Conservation (phyloP, 2,329 filamentous ascomycete genomes). For the Parastagonospora avenae region DNA sequence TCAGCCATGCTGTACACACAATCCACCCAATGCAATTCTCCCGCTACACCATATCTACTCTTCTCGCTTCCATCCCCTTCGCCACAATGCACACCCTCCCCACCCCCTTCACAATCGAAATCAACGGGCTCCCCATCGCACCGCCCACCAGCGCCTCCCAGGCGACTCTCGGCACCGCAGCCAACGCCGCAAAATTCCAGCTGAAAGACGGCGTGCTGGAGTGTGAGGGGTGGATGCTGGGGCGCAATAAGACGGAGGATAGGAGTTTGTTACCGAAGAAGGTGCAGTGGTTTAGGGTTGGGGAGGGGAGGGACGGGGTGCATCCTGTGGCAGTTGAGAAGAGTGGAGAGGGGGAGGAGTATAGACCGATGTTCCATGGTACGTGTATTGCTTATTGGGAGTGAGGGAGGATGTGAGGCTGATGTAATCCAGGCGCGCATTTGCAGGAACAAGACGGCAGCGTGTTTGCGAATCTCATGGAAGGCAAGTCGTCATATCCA, state of each 20-base stretch:
- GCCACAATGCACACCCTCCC: constrained; percentile 27
- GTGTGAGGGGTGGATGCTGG: constrained; percentile 25
- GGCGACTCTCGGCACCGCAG: constrained; percentile 17
- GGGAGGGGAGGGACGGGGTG: constrained; percentile 4
- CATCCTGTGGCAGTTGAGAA: constrained; percentile 21
- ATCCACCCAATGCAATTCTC: not conserved
- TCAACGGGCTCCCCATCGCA: constrained; percentile 27
- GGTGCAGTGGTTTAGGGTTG: constrained; percentile 29
- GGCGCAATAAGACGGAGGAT: constrained; percentile 25
- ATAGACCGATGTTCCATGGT: constrained; percentile 25
- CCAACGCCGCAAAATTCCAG: constrained; percentile 28
- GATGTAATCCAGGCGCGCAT: constrained; percentile 4
- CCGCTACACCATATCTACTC: constrained; percentile 5
- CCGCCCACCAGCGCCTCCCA: constrained; percentile 14
- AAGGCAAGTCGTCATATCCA: constrained; percentile 10
- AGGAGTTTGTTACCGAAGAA: constrained; percentile 30
- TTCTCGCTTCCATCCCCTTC: constrained; percentile 7
- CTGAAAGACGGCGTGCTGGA: constrained; percentile 24
- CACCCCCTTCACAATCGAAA: constrained; percentile 30
- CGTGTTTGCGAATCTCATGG: constrained; percentile 22
- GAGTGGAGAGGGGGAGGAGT: constrained; percentile 18
- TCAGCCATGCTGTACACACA: too few species aligned
- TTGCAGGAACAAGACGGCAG: constrained; percentile 20
- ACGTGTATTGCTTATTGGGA: not conserved
- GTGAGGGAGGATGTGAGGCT: not conserved